phyloP scores from a whole-genome alignment of 2,329 filamentous ascomycete genomes.

The Nigrospora osmanthi region DNA sequence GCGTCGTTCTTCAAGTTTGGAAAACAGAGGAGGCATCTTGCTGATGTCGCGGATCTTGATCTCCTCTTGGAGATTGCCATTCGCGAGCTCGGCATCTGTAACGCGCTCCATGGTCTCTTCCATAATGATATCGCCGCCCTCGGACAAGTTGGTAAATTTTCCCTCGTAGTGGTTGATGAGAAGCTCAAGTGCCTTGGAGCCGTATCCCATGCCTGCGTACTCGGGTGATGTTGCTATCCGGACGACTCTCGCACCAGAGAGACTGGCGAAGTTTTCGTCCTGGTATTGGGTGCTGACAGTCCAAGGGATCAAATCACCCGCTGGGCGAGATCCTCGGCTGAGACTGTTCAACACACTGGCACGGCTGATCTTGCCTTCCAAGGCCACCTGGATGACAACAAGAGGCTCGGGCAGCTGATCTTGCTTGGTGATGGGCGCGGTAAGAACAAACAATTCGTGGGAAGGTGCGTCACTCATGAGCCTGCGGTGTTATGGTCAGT shows the following conservation, averaged over 20 bases:
- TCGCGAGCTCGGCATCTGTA: slow-evolving; percentile 73
- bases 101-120: slow-evolving; percentile 67
- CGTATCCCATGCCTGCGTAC: slow-evolving; percentile 88
- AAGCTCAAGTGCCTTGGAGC: slow-evolving; percentile 78
- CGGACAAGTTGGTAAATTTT: slow-evolving; percentile 78
- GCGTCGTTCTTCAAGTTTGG: slow-evolving; percentile 75
- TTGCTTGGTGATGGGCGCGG: slow-evolving; percentile 73
- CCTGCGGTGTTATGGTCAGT: too few relatives aligned
- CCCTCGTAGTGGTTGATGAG: slow-evolving; percentile 91
- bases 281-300: slow-evolving; percentile 97
- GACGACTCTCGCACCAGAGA: slow-evolving; percentile 87
- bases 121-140: slow-evolving; percentile 49
- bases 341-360: slow-evolving; percentile 87
- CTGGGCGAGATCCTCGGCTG: slow-evolving; percentile 79
- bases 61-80: slow-evolving; percentile 72
- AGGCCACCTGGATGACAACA: slow-evolving; percentile 86
- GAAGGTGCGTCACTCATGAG: slow-evolving; percentile 97
- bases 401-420: slow-evolving; percentile 83
- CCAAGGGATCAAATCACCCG: slow-evolving; percentile 95
- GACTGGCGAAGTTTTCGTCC: slow-evolving; percentile 87
- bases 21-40: slow-evolving; percentile 88
- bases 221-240: slow-evolving; percentile 96
- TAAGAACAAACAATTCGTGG: slow-evolving; percentile 91
- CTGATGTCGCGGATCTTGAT: slow-evolving; percentile 85
- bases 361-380: slow-evolving; percentile 91